These are phyloP conservation scores for Silene conica DNA, from an alignment of 148 eudicot genomes.

Conservation along the genomic window DNA sequence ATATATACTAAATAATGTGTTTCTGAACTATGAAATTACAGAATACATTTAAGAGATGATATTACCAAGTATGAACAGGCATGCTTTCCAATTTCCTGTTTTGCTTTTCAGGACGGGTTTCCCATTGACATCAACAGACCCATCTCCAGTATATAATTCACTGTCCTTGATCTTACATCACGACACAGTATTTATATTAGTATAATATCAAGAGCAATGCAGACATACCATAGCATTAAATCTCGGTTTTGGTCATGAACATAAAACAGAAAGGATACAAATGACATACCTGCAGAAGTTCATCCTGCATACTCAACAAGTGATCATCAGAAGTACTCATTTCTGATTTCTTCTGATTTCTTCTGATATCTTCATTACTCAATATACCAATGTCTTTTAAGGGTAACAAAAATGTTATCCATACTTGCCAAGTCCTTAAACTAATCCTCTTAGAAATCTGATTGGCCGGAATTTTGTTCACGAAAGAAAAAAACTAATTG, in stretches of 20 bases:
- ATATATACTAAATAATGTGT: not conserved
- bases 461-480: no score
- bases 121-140: slow-evolving; percentile 57
- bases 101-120: slow-evolving; percentile 54
- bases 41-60: not conserved
- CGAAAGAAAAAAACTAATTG: no score
- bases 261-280: not conserved
- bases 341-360: no score
- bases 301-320: not conserved
- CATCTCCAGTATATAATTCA: slow-evolving; percentile 43
- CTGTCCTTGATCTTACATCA: not conserved
- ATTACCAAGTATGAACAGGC: slow-evolving; percentile 65
- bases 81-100: slow-evolving; percentile 77
- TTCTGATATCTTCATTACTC: not conserved
- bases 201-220: no score
- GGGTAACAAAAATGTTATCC: no score
- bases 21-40: not conserved
- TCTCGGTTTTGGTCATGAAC: not conserved
- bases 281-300: not conserved
- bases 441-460: no score
- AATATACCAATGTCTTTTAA: no score
- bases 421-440: no score
- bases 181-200: not conserved
- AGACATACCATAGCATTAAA: no score
- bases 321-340: slow-evolving; percentile 6